Base-by-base conservation (phyloP, 495 filamentous ascomycete species). In the Xylaria longipes region DNA sequence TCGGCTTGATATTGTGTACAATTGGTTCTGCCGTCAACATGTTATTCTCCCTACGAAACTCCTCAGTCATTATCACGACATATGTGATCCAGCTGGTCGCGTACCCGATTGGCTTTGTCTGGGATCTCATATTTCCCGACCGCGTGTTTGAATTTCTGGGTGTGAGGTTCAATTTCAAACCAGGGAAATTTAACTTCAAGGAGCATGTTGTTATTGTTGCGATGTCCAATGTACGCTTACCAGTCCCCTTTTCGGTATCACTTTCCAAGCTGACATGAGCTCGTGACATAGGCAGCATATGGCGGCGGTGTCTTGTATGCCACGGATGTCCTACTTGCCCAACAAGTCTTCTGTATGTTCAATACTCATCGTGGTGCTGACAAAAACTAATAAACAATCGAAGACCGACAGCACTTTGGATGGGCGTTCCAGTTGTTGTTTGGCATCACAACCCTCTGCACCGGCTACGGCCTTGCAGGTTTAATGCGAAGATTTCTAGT, bases 141-240 rank as follows among this genome's bases (percentile, higher is more conserved):
- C 86, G 87, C 4, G 78, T 85, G 37, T 89, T 86, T 79, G 86
- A 76, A n/a, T 69, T 91, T 45, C 89, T 86, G 68, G 91, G 91
- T 2, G 29, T 86, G 62, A 84, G 85, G 45, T 89, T 88, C 77
- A 89, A 88, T 70, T 75, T 92, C 17, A 92, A 91, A 65, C 90
- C 90, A 7, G 89, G 92, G 46, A 89, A 86, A 46, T 94, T 94
- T 79, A 94, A 93, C 78, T 89, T 90, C 79, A 94, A 94, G 75
- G 92, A 94, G 78, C 92, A 94, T 84, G 89, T 90, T 31, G 79
- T 94, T 67, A 92, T 94, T 74, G 90, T 91, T 25, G 89, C 92
- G 72, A 94, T 93, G 91, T 88, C 88, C 0, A 89, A 88, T 75
- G 87, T 88, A 76, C 80, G 80, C 60, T 22, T 31, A 33, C 27